A percentile compares a stretch with the other conserved stretches of the same genome.
These are phyloP conservation scores for Intubia oerlemansii DNA, from an alignment of 2,329 filamentous ascomycete genomes.

Conservation along the genomic window DNA sequence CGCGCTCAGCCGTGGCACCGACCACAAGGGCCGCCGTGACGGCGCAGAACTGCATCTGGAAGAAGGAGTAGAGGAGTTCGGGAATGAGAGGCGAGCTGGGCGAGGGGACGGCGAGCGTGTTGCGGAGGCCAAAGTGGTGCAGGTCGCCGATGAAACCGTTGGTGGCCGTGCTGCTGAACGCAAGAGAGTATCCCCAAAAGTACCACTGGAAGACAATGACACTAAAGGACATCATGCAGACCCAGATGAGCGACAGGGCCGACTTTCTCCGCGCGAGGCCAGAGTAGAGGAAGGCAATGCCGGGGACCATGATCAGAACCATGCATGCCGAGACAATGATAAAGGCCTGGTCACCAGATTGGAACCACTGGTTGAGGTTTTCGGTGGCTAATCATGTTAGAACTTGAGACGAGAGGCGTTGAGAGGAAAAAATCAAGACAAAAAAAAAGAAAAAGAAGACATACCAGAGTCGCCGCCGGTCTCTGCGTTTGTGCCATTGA, in stretches of 20 bases:
- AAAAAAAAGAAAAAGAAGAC: too few relatives aligned
- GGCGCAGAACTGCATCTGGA: conserved; percentile 96
- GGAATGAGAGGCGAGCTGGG: conserved; percentile 76
- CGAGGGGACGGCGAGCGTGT: conserved; percentile 65
- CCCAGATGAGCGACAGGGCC: conserved; percentile 91
- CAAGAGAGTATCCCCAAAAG: conserved; percentile 95
- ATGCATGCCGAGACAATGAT: conserved; percentile 80
- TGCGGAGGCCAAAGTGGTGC: conserved; percentile 70
- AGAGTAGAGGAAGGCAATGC: conserved; percentile 93
- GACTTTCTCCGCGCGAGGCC: conserved; percentile 96
- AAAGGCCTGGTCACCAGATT: conserved; percentile 79
- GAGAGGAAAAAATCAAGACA: too few relatives aligned
- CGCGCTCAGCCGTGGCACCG: conserved; percentile 83
- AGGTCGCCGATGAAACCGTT: conserved; percentile 88
- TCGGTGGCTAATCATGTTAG: conserved; percentile 49
- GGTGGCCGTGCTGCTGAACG: conserved; percentile 61
- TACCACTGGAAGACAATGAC: conserved; percentile 97
- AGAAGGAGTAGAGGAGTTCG: conserved; percentile 82
- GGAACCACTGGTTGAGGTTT: conserved; percentile 93
- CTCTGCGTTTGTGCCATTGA: conserved; percentile 41
- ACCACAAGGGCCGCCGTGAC: conserved; percentile 83
- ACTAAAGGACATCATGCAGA: conserved; percentile 81
- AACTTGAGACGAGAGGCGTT: too few relatives aligned
- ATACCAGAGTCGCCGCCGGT: conserved; percentile 62
- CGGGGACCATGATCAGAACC: conserved; percentile 91